Conservation (phyloP, 1,284 basidiomycete species). For the Chondrostereum purpureum region DNA sequence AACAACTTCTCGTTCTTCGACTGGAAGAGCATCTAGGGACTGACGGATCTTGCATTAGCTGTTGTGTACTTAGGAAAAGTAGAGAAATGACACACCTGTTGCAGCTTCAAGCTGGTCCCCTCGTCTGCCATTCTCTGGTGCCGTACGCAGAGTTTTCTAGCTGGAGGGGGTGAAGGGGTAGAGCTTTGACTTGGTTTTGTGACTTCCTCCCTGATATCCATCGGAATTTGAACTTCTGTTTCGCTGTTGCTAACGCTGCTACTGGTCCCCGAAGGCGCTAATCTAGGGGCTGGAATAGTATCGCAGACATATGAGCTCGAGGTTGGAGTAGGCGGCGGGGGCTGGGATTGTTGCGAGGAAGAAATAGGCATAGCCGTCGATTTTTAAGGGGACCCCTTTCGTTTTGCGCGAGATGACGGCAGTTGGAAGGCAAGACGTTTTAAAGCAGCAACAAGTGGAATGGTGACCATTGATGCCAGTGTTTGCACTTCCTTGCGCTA, state of each 20-base stretch:
- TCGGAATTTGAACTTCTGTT: slow-evolving; percentile 17
- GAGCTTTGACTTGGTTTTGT: slow-evolving; percentile 16
- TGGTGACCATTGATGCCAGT: too few relatives aligned
- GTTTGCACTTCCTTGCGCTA: too few relatives aligned
- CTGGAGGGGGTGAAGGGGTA: slow-evolving; percentile 32
- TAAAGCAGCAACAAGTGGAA: too few relatives aligned
- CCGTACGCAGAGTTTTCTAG: slow-evolving; percentile 77
- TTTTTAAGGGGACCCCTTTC: too few relatives aligned
- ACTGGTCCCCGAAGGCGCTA: too few relatives aligned
- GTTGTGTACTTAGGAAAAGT: too few relatives aligned
- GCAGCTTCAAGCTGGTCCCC: slow-evolving; percentile 87
- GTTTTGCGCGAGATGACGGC: too few relatives aligned
- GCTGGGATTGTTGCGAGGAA: too few relatives aligned
- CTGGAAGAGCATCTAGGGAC: slow-evolving; percentile 90
- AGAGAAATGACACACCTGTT: slow-evolving; percentile 60
- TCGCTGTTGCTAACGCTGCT: too few relatives aligned
- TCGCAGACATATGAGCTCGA: slow-evolving; percentile 57
- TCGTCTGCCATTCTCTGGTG: slow-evolving; percentile 99
- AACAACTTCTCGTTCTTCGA: slow-evolving; percentile 84
- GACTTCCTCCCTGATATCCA: slow-evolving; percentile 1
- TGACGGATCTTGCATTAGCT: too few relatives aligned
- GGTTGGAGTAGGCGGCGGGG: slow-evolving; percentile 17
- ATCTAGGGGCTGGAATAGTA: slow-evolving; percentile 59
- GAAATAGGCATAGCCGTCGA: too few relatives aligned
- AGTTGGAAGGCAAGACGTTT: too few relatives aligned